Percentiles rank a stretch among this genome's conserved stretches.
Evolutionary conservation across 2,329 filamentous ascomycete species (phyloP).

Genomic region (Scopulariopsis brevicaulis): DNA sequence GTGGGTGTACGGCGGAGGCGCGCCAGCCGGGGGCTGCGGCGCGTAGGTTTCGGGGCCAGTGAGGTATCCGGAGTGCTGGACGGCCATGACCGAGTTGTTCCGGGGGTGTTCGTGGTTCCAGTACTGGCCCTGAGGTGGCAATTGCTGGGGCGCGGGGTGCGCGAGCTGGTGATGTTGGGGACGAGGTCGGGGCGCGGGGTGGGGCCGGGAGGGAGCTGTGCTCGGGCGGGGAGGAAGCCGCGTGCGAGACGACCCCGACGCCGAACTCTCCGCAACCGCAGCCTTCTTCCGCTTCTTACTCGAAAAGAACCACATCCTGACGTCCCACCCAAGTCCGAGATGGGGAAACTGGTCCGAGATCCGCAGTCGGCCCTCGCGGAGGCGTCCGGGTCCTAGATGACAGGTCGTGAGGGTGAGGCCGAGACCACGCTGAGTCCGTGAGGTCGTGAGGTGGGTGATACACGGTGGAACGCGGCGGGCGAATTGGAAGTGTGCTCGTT

Average conservation of each 20-base stretch:
- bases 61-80: slow-evolving; percentile 12
- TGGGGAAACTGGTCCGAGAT: not conserved
- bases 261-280: slow-evolving; percentile 11
- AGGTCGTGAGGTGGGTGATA: not conserved
- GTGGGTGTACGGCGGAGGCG: not conserved
- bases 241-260: slow-evolving; percentile 5
- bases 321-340: not conserved
- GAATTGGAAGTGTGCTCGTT: not conserved
- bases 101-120: slow-evolving; percentile 9
- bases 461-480: not conserved
- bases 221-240: slow-evolving; percentile 1
- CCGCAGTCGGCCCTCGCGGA: not conserved
- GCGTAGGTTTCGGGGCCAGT: slow-evolving; percentile 12
- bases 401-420: not conserved
- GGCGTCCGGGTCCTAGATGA: not conserved
- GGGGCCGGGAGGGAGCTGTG: slow-evolving; percentile 2
- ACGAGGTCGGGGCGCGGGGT: not conserved
- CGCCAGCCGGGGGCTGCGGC: slow-evolving; percentile 4
- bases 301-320: not conserved
- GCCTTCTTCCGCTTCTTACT: slow-evolving; percentile 12
- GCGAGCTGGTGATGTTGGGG: slow-evolving; percentile 5
- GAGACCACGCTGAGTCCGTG: not conserved
- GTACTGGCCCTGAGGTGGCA: slow-evolving; percentile 3
- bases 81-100: slow-evolving; percentile 9
- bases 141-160: slow-evolving; percentile 1